phyloP scores from a whole-genome alignment of 805 yeast species.

The Myxozyma melibiosi region DNA sequence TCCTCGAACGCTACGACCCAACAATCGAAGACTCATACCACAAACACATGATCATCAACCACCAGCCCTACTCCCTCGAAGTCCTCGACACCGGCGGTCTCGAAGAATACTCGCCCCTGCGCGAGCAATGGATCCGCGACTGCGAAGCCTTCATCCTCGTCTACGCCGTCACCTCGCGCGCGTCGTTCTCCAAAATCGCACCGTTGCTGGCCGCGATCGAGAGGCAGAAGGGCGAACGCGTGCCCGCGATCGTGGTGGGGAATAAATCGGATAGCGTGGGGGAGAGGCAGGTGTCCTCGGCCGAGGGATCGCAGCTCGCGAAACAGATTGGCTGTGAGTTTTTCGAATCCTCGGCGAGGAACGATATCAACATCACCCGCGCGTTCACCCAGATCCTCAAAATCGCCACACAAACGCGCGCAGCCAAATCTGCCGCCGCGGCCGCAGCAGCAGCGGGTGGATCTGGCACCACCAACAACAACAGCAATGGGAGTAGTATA shows the following conservation, averaged over 20 bases:
- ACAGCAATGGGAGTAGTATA: no score
- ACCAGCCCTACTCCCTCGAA: slow-evolving; percentile 82
- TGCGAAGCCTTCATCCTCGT: slow-evolving; percentile 90
- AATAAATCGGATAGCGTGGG: slow-evolving; percentile 83
- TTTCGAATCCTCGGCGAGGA: slow-evolving; percentile 92
- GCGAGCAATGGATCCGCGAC: slow-evolving; percentile 68
- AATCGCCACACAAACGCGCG: not conserved
- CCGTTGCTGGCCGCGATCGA: slow-evolving; percentile 82
- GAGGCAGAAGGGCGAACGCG: slow-evolving; percentile 72
- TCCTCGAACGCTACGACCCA: slow-evolving; percentile 88
- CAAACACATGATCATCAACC: slow-evolving; percentile 85
- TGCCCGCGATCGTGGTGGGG: slow-evolving; percentile 89
- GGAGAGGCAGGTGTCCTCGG: slow-evolving; percentile 59
- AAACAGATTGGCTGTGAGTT: slow-evolving; percentile 86
- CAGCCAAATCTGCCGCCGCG: not conserved
- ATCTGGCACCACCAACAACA: no score
- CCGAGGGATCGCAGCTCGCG: slow-evolving; percentile 64
- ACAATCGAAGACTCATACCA: slow-evolving; percentile 96
- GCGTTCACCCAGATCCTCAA: slow-evolving; percentile 80
- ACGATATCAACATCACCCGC: slow-evolving; percentile 84
- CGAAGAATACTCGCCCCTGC: slow-evolving; percentile 95
- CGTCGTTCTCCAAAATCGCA: slow-evolving; percentile 74
- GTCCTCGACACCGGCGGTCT: slow-evolving; percentile 91
- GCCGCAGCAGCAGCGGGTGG: not conserved
- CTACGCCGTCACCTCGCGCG: slow-evolving; percentile 77